Conservation (phyloP, 2,329 filamentous ascomycete species). For the Alternaria consortialis region DNA sequence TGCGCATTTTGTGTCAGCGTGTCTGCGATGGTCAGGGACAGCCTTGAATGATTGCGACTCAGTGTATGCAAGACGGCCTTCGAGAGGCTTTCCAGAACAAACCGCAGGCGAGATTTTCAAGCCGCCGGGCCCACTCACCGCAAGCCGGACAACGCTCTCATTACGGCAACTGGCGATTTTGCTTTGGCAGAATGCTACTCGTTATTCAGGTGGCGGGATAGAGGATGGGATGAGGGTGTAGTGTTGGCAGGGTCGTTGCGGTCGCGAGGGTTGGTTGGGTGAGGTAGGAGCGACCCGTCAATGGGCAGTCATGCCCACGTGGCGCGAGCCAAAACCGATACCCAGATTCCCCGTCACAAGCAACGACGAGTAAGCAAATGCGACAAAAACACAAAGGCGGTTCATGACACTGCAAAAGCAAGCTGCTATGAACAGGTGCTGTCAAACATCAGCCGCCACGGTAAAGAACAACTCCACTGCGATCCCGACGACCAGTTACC, state of each 20-base stretch:
- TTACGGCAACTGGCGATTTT: conserved; percentile 23
- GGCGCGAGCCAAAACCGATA: conserved; percentile 7
- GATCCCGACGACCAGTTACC: conserved; percentile 46
- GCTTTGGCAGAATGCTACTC: conserved; percentile 1
- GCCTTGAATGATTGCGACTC: conserved; percentile 19
- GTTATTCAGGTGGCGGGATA: neutral
- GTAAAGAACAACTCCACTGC: conserved; percentile 8
- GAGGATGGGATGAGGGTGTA: conserved; percentile 1
- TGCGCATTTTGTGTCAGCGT: conserved; percentile 23
- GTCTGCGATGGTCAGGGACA: conserved; percentile 16
- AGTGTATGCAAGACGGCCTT: conserved; percentile 18
- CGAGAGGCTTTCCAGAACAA: conserved; percentile 36
- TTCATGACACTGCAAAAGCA: conserved; percentile 4
- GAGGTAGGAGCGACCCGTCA: conserved; percentile 14
- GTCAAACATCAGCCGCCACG: conserved; percentile 9
- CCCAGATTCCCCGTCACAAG: neutral
- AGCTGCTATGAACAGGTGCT: conserved; percentile 21
- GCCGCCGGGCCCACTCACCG: conserved; percentile 31
- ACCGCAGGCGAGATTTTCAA: conserved; percentile 30
- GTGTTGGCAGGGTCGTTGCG: neutral
- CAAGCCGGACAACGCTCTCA: conserved; percentile 33
- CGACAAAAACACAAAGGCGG: neutral
- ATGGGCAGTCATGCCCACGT: conserved; percentile 11
- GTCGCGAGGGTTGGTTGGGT: neutral
- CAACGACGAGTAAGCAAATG: conserved; percentile 7